Evolutionary conservation across 2,329 filamentous ascomycete species (phyloP), one percentile per base, ranked within the genome.

Genomic region (Chalaropsis thielavioides): DNA sequence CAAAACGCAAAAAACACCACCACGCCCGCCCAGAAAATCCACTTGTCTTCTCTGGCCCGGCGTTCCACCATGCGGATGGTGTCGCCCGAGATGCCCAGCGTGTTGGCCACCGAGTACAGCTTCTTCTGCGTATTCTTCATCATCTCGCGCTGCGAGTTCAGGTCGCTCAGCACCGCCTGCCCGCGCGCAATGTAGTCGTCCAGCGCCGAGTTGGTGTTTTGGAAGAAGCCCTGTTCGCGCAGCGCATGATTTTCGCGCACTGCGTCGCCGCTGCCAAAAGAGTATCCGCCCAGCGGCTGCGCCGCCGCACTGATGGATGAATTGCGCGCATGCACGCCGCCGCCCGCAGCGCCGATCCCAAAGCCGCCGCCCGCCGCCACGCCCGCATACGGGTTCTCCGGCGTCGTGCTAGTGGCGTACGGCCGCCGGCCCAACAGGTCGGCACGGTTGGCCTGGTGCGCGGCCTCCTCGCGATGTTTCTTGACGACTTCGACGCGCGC

Each of bases 61-160:
- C 94, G 78, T 76, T 97, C 92, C 51, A 99, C 88, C 90, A 94
- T 97, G 59, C 94, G 85, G 69, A 99, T 99, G 1, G 94, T 99
- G 73, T 97, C 92, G 22, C 92, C 92, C 72, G 89, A 95, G 67
- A 99, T 83, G 0, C 94, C 94, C 60, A 99, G 77, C 24, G 94
- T 97, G 73, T 95, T 97, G 6, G 90, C 94, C 22, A 96, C 91
- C 70, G 84, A 92, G 73, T 97, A 97, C 61, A 99, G 79, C 73
- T 86, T 85, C 74, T 87, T 87, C 76, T 99, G 94, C 24, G 94
- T 97, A 62, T 87, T 89, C 78, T 99, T 99, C 68, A 99, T 80
- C 78, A 96, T 92, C 73, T 97, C 92, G 64, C 90, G 83, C 78
- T 99, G 94, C 72, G 94, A 83, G 2, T 89, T 88, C 65, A 99